Evolutionary conservation across 441 rosid genomes (phyloP), one percentile per base, ranked within the genome.

Genomic region (Daphne laureola): DNA sequence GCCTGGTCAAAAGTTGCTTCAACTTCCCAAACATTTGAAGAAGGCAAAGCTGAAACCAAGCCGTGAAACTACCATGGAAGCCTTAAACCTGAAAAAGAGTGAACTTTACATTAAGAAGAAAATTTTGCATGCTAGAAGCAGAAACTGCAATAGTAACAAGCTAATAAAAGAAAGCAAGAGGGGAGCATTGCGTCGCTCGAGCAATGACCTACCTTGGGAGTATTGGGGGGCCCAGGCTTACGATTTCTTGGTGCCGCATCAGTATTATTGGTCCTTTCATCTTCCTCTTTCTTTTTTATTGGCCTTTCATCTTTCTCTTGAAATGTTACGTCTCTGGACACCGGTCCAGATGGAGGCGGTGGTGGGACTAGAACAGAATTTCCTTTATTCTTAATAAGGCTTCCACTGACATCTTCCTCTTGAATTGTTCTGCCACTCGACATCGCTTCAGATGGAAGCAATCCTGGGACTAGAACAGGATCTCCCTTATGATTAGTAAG

Each of bases 131-230:
- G 54, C 13, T 12, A 25, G 56, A 17, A 36, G 59, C 58, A 40
- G 21, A 17, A 18, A 42, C 12, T 42, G 49, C 18, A 38, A 53
- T 26, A 7, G 27, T 26, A 36, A 44, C 43, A 55, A 23, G 26
- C 25, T 41, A 21, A 36, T 1, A 46, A 56, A 48, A 21, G 54
- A 67, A n/a, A 50, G 50, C 45, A 40, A 54, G 47, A 46, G 56
- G 38, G 61, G 51, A 54, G 55, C 41, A 57, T 66, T 63, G 63
- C 63, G 67, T 61, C 57, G 57, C 53, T 81, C 74, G 72, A 59
- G 75, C 78, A 68, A 61, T 82, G 84, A 82, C 92, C 92, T 87
- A 82, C 92, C 92, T 87, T 79, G 46, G 71, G 69, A 21, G 53
- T 58, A 43, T 58, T 58, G 17, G 55, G 55, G 36, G 62, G 47